A percentile compares a stretch with the other conserved stretches of the same genome.
Conservation (phyloP, 257 asterid species). For the Rauvolfia tetraphylla region DNA sequence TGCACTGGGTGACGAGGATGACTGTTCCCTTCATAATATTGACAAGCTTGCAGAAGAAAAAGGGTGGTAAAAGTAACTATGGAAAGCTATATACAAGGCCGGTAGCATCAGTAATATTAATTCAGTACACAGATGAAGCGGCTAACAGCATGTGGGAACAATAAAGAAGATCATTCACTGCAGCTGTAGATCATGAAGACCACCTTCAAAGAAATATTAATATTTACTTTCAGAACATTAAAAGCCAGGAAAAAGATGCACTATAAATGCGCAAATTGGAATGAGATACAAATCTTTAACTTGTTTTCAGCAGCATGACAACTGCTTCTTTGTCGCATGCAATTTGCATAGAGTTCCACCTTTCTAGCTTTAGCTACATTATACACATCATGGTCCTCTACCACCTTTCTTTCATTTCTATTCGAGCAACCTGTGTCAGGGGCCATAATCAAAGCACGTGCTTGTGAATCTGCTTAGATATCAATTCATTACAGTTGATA, state of each 20-base stretch:
- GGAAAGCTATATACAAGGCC: not conserved
- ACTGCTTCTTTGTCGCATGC: not conserved
- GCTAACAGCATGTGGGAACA: not conserved
- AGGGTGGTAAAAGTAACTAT: not conserved
- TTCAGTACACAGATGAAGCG: not conserved
- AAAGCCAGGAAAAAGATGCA: not conserved
- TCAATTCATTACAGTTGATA: not conserved
- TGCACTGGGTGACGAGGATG: not conserved
- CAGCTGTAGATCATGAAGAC: not conserved
- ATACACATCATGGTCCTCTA: not conserved
- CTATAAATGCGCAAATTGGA: not conserved
- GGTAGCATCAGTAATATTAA: not conserved
- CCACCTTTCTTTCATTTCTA: not conserved
- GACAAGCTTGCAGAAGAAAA: not conserved
- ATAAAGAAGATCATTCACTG: not conserved
- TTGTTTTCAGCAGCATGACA: slow-evolving; percentile 3
- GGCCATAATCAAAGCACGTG: not conserved
- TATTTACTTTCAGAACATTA: not conserved
- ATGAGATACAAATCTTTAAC: slow-evolving; percentile 7
- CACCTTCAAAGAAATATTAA: not conserved
- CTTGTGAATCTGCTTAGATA: not conserved
- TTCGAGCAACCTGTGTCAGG: not conserved
- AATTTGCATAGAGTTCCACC: not conserved
- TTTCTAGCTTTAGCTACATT: slow-evolving; percentile 1
- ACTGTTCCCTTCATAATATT: no score